These are phyloP conservation scores for Acacia confusa DNA, from an alignment of 306 rosid species.

Conservation along the genomic window DNA sequence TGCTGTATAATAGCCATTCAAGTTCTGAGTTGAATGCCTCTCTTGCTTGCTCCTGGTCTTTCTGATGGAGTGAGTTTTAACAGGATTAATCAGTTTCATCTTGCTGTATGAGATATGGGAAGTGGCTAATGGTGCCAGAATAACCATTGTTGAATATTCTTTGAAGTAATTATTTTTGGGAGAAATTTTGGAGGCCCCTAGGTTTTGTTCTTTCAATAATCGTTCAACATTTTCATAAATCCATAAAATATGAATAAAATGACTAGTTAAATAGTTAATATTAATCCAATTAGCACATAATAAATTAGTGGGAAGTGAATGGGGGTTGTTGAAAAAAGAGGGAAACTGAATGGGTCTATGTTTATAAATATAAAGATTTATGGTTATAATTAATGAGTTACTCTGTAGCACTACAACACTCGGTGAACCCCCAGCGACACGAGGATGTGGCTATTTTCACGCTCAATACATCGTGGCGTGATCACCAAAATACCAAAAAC, in stretches of 20 bases:
- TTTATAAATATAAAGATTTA: too few relatives aligned
- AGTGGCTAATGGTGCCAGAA: neutral
- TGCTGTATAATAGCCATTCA: neutral
- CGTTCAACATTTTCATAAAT: neutral
- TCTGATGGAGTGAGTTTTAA: neutral
- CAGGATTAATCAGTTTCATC: neutral
- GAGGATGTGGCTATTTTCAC: too few relatives aligned
- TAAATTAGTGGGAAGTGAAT: neutral
- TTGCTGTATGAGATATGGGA: neutral
- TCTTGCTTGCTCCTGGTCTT: neutral
- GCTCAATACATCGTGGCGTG: neutral
- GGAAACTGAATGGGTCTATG: neutral
- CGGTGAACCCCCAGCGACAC: neutral
- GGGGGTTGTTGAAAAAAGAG: neutral
- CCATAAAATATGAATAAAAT: neutral
- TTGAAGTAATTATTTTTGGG: neutral
- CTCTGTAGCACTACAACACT: neutral
- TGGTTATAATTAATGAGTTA: too few relatives aligned
- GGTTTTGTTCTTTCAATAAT: neutral
- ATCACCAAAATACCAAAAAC: neutral
- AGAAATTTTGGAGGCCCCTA: neutral
- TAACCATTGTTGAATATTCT: neutral
- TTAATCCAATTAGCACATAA: neutral
- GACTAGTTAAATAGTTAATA: neutral
- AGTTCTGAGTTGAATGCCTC: conserved; percentile 12